Percentiles rank a stretch among this genome's conserved stretches.
Evolutionary conservation across 352 stramenopile genomes (phyloP).

Genomic region (Phytopythium kandeliae): DNA sequence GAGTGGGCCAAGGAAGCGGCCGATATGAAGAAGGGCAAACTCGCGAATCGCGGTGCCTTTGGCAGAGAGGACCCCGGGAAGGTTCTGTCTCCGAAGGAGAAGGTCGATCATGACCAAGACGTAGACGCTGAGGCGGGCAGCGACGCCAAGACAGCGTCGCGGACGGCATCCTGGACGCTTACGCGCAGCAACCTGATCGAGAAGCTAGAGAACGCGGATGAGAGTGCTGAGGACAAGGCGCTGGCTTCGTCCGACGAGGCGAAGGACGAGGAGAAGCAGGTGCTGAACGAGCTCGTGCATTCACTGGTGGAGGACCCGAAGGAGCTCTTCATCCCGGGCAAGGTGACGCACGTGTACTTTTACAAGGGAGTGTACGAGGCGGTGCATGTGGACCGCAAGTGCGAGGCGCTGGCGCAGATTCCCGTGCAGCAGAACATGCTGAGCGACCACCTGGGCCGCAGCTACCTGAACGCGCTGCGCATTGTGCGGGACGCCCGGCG

Average conservation of each 20-base stretch:
- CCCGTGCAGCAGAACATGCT: slow-evolving; percentile 86
- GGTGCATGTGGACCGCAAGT: slow-evolving; percentile 73
- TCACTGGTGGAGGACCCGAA: slow-evolving; percentile 57
- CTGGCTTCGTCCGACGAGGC: slow-evolving; percentile 27
- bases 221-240: slow-evolving; percentile 21
- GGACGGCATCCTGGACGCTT: slow-evolving; percentile 54
- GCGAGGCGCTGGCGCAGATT: slow-evolving; percentile 63
- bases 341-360: slow-evolving; percentile 77
- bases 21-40: slow-evolving; percentile 42
- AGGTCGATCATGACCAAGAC: slow-evolving; percentile 6
- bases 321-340: slow-evolving; percentile 73
- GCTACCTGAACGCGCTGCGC: slow-evolving; percentile 75
- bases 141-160: slow-evolving; percentile 17
- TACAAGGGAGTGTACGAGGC: slow-evolving; percentile 79
- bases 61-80: background rate
- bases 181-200: slow-evolving; percentile 76
- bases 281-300: slow-evolving; percentile 42
- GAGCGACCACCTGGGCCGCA: slow-evolving; percentile 73
- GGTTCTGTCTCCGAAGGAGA: background rate
- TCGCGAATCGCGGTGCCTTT: slow-evolving; percentile 11
- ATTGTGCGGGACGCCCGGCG: slow-evolving; percentile 68
- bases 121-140: slow-evolving; percentile 4
- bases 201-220: slow-evolving; percentile 48
- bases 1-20: slow-evolving; percentile 74
- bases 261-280: slow-evolving; percentile 45